Base-by-base conservation (phyloP, 257 asterid species). In the Penstemon newberryi region DNA sequence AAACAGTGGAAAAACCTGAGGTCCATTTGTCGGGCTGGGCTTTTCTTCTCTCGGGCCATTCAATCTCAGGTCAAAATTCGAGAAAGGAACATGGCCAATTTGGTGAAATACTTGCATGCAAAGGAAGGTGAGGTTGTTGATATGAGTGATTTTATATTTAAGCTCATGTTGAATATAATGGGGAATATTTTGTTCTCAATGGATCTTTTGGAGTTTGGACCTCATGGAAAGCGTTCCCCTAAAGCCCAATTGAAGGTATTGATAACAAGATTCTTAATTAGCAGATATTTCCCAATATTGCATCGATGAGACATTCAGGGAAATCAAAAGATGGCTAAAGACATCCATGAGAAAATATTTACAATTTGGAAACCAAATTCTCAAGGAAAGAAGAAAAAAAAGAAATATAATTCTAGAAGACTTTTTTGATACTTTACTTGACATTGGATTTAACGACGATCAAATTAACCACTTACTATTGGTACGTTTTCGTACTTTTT, bases 341-440 rank as follows among this genome's bases (percentile, higher is more conserved):
- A 15, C 11, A 2, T 39, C 39, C n/a, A 25, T 37, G 64, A 59
- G 39, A 1, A 11, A 59, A 38, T 15, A 38, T n/a, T 9, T 59
- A 10, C 8, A 5, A 9, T 39, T 12, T 59, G 64, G 64, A 15
- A 47, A 19, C 4, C 37, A 2, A 12, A 59, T 59, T 4, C 15
- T 59, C 7, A 19, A 8, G 2, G 25, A 12, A 18, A 59, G 64
- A 5, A 59, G 46, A 38, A 4, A 5, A 8, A 10, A 5, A 5
- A 8, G 15, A 37, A 37, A 33, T 39, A 37, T 10, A 41, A 0
- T 37, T 33, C 6, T 5, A 38, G 6, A 6, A 11, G 64, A 59
- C 39, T 59, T 59, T 33, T 59, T 59, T 7, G 64, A 59, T 59
- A 47, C 39, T 15, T 39, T 59, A 47, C 64, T 59, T 59, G 46